These are phyloP conservation scores for Cordyceps cateniannulata DNA, from an alignment of 2,329 filamentous ascomycete genomes.

Conservation along the genomic window DNA sequence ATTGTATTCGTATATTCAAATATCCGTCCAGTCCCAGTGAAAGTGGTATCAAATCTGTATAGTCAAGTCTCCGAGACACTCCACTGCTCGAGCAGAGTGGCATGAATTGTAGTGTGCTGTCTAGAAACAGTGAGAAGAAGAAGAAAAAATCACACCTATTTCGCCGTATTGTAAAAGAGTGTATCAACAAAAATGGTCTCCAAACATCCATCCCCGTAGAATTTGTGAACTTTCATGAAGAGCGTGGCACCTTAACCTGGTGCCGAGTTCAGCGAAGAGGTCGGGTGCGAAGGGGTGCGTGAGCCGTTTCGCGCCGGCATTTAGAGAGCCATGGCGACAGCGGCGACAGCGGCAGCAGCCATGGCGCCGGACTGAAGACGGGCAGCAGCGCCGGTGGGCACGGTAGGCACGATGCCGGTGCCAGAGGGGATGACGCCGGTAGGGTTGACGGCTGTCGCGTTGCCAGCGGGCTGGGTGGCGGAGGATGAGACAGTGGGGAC, in stretches of 20 bases:
- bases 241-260: neutral
- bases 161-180: neutral
- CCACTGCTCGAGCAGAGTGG: neutral
- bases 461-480: neutral
- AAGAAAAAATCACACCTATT: neutral
- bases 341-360: constrained; percentile 21
- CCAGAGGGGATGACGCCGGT: neutral
- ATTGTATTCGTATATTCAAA: neutral
- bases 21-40: neutral
- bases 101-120: neutral
- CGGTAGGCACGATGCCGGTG: constrained; percentile 19
- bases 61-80: neutral
- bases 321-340: constrained; percentile 8
- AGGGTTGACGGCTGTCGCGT: constrained; percentile 11
- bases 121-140: neutral
- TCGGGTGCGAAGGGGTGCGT: neutral
- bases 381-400: constrained; percentile 20
- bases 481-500: neutral
- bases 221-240: constrained; percentile 11
- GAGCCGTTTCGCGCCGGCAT: neutral
- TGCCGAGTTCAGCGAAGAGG: neutral
- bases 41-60: constrained; percentile 4
- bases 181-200: constrained; percentile 15
- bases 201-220: constrained; percentile 27
- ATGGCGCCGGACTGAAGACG: no score